Conservation (phyloP, 139 green algal genomes). For the Edaphochlamys debaryana region DNA sequence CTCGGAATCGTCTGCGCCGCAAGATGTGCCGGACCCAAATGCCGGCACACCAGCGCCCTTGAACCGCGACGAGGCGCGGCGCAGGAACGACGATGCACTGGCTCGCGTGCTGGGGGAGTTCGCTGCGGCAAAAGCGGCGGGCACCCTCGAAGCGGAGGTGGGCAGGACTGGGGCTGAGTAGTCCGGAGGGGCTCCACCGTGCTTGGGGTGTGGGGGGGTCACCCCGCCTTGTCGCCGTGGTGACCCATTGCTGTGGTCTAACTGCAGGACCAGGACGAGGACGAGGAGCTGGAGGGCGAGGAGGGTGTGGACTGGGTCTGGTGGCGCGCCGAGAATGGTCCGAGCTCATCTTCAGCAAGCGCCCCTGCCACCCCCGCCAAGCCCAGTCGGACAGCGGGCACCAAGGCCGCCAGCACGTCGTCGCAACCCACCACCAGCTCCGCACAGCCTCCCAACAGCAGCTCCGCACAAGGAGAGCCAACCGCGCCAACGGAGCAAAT, state of each 20-base stretch:
- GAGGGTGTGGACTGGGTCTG: conserved; percentile 41
- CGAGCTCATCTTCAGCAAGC: background rate
- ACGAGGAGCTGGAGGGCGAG: conserved; percentile 29
- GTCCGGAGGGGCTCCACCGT: no score
- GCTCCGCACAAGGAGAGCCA: background rate
- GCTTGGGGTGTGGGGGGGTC: no score
- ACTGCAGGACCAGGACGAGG: conserved; percentile 22
- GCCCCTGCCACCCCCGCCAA: background rate
- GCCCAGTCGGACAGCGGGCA: background rate
- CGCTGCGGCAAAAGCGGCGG: background rate
- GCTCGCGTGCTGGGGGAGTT: background rate
- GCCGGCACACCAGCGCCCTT: background rate
- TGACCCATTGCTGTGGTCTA: no score
- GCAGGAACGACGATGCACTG: conserved; percentile 3
- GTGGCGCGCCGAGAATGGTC: conserved; percentile 18
- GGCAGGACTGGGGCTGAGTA: no score
- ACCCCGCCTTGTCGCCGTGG: no score
- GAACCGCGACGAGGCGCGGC: background rate
- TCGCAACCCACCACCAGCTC: no score
- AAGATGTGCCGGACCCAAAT: no score
- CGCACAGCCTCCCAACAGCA: no score
- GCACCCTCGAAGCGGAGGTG: background rate
- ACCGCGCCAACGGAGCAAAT: no score
- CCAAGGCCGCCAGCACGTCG: background rate
- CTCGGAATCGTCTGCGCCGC: no score